A percentile compares a stretch with the other conserved stretches of the same genome.
Evolutionary conservation across 2,329 filamentous ascomycete species (phyloP).

Genomic region (Purpureocillium takamizusanense): DNA sequence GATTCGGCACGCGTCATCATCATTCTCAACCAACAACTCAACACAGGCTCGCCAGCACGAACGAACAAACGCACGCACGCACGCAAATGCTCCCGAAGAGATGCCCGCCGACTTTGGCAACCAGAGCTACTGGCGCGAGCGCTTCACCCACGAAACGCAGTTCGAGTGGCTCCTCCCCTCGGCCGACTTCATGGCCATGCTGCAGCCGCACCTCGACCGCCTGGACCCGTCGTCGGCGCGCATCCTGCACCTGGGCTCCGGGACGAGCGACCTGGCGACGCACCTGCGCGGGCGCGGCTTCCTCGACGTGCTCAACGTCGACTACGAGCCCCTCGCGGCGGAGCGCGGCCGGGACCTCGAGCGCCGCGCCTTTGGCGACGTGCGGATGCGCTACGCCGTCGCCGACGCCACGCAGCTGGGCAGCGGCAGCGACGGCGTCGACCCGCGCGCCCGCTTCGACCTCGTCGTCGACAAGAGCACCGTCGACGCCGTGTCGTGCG

Average conservation of each 20-base stretch:
- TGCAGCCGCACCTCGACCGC: slow-evolving; percentile 26
- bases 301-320: slow-evolving; percentile 35
- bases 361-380: slow-evolving; percentile 29
- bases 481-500: slow-evolving; percentile 38
- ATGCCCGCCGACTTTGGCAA: slow-evolving; percentile 35
- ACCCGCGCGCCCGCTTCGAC: slow-evolving; percentile 19
- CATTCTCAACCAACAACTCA: no score
- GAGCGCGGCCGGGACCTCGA: slow-evolving; percentile 33
- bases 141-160: slow-evolving; percentile 32
- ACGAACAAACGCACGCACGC: not conserved
- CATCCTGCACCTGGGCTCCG: slow-evolving; percentile 38
- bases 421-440: slow-evolving; percentile 1
- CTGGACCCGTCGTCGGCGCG: slow-evolving; percentile 15
- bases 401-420: slow-evolving; percentile 34
- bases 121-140: slow-evolving; percentile 38
- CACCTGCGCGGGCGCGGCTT: slow-evolving; percentile 33
- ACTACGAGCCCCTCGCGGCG: slow-evolving; percentile 39
- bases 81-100: slow-evolving; percentile 2
- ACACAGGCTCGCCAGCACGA: not conserved
- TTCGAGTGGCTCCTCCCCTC: slow-evolving; percentile 41
- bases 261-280: slow-evolving; percentile 41
- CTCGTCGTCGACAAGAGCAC: slow-evolving; percentile 42
- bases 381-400: slow-evolving; percentile 31
- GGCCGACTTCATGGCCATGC: slow-evolving; percentile 26
- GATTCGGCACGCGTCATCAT: not conserved